Evolutionary conservation across 176 grass and related monocot species (phyloP), one percentile per base, ranked within the genome.

Genomic region (Musa beccarii): DNA sequence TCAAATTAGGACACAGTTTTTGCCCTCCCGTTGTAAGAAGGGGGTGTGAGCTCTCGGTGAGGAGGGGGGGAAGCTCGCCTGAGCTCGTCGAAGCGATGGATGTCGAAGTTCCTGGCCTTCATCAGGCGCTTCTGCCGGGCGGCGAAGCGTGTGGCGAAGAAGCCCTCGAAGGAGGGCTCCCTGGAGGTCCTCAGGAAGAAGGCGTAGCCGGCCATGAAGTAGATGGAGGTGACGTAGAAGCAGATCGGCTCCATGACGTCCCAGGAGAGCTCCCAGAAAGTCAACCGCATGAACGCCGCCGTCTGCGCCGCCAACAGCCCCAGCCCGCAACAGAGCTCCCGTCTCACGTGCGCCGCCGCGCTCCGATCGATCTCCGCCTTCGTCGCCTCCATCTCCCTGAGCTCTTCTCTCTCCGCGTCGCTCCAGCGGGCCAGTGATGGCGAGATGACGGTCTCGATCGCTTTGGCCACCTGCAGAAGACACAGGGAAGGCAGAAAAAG

Each of bases 271-370:
- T 73, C 71, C 71, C 71, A 73, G 51, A 73, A 73, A 1, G 71
- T 73, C 9, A 73, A 11, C 19, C 71, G 17, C 71, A 73, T 73
- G 71, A 54, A 73, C 51, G 51, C 71, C 49, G 20, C 71, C 51
- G 71, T 73, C 52, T 54, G 71, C n/a, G 21, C 71, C 9, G 19
- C 10, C 51, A 73, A 11, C 11, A 54, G 11, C 1, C 51, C 51
- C n/a, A 73, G 71, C 52, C 51, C 71, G n/a, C 71, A 73, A 51
- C 71, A 73, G 2, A 54, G 71, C 52, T 73, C 71, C 52, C 71
- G 16, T 11, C 16, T 73, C 49, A 73, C 71, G 8, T 54, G 71
- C 10, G 20, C 51, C 20, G 50, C 51, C 12, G 71, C 71, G 1
- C 21, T 54, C 12, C 71, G 71, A 52, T 73, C 71, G 52, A 73